Evolutionary conservation across 257 asterid genomes (phyloP).

Genomic region (Lavandula angustifolia): DNA sequence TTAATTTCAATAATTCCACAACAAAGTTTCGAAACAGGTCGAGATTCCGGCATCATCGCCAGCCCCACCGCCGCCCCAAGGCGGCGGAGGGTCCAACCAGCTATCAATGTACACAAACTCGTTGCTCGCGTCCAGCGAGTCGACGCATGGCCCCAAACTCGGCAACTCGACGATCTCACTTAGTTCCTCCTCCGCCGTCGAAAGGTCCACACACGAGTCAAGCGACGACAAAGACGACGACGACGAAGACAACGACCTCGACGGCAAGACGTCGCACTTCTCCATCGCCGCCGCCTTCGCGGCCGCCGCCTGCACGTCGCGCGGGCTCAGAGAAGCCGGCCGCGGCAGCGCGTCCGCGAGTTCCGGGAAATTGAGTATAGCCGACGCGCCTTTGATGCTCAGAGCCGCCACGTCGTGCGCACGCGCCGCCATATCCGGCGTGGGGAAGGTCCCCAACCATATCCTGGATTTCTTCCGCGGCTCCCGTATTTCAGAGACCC

Average conservation of each 20-base stretch:
- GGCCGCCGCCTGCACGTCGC: conserved; percentile 56
- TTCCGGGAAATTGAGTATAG: conserved; percentile 45
- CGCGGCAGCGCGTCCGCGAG: conserved; percentile 43
- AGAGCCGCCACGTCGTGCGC: conserved; percentile 58
- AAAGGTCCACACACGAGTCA: conserved; percentile 44
- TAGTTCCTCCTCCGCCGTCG: conserved; percentile 41
- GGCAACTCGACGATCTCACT: conserved; percentile 50
- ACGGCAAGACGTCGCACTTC: conserved; percentile 30
- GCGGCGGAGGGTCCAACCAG: conserved; percentile 49
- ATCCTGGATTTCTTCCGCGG: conserved; percentile 55
- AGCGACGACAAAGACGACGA: conserved; percentile 49
- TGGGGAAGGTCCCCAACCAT: conserved; percentile 54
- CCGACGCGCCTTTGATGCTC: conserved; percentile 46
- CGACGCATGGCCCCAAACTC: conserved; percentile 41
- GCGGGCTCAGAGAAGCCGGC: conserved; percentile 47
- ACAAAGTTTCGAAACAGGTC: conserved; percentile 44
- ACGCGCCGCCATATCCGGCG: conserved; percentile 65
- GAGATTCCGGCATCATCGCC: conserved; percentile 36
- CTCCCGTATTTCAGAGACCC: conserved; percentile 62
- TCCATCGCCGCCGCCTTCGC: conserved; percentile 56
- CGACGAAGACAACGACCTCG: conserved; percentile 24
- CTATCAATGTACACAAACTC: conserved; percentile 41
- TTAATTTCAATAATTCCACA: conserved; percentile 54
- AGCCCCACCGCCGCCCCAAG: conserved; percentile 35
- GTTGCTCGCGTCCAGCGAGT: conserved; percentile 37